phyloP scores from a whole-genome alignment of 2,329 filamentous ascomycete species.

The Scleromitrula shiraiana region DNA sequence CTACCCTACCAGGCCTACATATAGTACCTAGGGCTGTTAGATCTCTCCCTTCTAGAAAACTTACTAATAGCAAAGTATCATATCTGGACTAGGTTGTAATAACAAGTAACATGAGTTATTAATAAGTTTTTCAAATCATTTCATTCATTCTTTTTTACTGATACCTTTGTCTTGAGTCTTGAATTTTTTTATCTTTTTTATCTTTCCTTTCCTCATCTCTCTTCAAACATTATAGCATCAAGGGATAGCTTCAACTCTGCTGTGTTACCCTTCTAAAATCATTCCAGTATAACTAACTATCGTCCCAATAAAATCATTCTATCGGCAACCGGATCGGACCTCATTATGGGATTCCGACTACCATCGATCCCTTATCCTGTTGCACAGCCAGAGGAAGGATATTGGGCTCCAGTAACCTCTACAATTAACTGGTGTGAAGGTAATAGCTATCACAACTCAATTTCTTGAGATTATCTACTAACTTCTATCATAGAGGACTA shows the following conservation, averaged over 20 bases:
- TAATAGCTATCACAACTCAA: constrained; percentile 36
- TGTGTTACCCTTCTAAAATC: not conserved
- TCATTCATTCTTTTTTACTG: too few relatives aligned
- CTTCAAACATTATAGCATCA: too few relatives aligned
- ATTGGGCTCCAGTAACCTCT: constrained; percentile 30
- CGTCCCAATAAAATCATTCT: not conserved
- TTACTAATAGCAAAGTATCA: too few relatives aligned
- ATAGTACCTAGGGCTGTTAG: too few relatives aligned
- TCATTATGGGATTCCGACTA: constrained; percentile 20
- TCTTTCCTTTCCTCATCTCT: not conserved
- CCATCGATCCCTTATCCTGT: constrained; percentile 30
- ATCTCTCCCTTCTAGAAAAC: too few relatives aligned
- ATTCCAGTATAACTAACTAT: not conserved
- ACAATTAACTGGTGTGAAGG: constrained; percentile 66
- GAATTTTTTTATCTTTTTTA: too few relatives aligned
- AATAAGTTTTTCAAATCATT: too few relatives aligned
- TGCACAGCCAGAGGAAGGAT: constrained; percentile 24
- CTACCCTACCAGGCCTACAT: too few relatives aligned
- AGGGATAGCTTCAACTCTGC: not conserved
- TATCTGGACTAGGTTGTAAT: too few relatives aligned
- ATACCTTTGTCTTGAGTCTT: too few relatives aligned
- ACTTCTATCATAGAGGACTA: constrained; percentile 50
- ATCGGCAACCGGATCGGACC: not conserved
- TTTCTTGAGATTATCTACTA: not conserved
- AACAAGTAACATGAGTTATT: too few relatives aligned